Base-by-base conservation (phyloP, 257 asterid species). In the Lithospermum erythrorhizon region DNA sequence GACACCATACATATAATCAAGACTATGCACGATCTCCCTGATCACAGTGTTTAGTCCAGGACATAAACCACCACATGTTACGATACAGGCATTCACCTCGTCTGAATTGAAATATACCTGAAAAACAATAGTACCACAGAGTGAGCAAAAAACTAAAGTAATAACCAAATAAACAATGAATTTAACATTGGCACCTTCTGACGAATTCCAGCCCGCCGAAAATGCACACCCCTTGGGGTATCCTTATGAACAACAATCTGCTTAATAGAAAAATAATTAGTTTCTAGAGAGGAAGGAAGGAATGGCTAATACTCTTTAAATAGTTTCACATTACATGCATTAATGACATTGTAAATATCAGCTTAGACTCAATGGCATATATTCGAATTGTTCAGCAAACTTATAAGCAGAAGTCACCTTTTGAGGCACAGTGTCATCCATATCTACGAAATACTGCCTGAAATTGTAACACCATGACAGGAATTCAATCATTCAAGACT, bases 131-230 rank as follows among this genome's bases (percentile, higher is more conserved):
- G 64, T 61, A 25, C 45, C 58, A 63, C 19, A 10, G 45, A 47
- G 37, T 67, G 20, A 65, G 65, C 41, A 57, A 56, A 51, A 16
- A 0, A 35, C 4, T 53, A 23, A 25, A 67, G 17, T 60, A 57
- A 30, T 30, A 72, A 27, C 9, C 11, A 10, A 32, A 30, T 19
- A 19, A 57, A 10, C 62, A 14, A 1, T 58, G 32, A 47, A 60
- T 17, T 22, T 22, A 20, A 62, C 18, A 51, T 51, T 41, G 54
- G 56, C 76, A 82, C 98, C 96, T 84, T 87, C 74, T 88, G 84
- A 29, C 98, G 95, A 57, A 96, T 96, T 74, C 98, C 98, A 69
- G 98, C 96, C 21, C 98, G 93, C 67, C 95, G 87, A 75, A 91
- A 88, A 78, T 91, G 98, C 71, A 84, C 35, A 62, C 96, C 98